phyloP scores from a whole-genome alignment of 2,329 filamentous ascomycete genomes.

The Cladosporium austrohemisphaericum region DNA sequence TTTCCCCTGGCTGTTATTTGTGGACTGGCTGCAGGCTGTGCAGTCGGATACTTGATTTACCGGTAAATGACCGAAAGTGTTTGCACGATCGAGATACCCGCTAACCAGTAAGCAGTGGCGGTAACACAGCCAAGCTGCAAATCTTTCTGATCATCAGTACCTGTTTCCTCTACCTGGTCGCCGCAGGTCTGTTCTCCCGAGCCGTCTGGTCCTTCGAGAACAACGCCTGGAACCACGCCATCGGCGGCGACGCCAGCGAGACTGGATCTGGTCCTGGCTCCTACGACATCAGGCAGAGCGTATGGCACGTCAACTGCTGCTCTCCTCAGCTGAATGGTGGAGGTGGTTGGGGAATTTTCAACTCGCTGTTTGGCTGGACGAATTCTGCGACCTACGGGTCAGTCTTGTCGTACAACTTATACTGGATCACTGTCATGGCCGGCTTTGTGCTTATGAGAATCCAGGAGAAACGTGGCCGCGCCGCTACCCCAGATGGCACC shows the following conservation, averaged over 20 bases:
- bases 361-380: conserved; percentile 79
- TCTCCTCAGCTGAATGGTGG: conserved; percentile 68
- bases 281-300: conserved; percentile 72
- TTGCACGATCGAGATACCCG: neutral
- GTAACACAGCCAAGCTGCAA: conserved; percentile 64
- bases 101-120: conserved; percentile 44
- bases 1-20: conserved; percentile 74
- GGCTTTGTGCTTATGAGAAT: conserved; percentile 64
- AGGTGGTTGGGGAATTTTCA: conserved; percentile 83
- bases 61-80: conserved; percentile 52
- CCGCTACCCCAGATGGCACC: no score
- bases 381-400: conserved; percentile 87
- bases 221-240: conserved; percentile 62
- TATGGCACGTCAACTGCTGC: conserved; percentile 86
- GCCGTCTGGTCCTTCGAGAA: conserved; percentile 71
- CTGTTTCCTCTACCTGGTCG: conserved; percentile 78
- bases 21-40: conserved; percentile 63
- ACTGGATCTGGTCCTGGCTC: conserved; percentile 66
- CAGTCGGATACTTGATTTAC: conserved; percentile 73
- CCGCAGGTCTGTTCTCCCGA: conserved; percentile 69
- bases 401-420: conserved; percentile 81
- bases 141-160: conserved; percentile 78
- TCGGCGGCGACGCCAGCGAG: conserved; percentile 62
- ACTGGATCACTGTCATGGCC: conserved; percentile 71
- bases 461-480: conserved; percentile 56